Evolutionary conservation across 345 rosid species (phyloP).

Genomic region (Noccaea bulbosa): DNA sequence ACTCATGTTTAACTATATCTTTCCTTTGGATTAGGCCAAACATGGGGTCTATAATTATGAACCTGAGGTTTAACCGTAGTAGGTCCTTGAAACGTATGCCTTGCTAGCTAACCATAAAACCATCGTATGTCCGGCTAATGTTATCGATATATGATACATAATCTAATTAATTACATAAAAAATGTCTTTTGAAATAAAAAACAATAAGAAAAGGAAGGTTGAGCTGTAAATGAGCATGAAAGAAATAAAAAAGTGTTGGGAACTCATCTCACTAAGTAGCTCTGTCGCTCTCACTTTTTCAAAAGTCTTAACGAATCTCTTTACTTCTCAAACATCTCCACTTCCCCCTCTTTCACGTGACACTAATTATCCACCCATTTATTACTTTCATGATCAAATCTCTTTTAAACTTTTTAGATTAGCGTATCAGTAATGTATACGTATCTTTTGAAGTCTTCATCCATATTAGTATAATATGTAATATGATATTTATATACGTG

Average conservation of each 20-base stretch:
- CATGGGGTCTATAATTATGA: background rate
- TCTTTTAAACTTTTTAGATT: background rate
- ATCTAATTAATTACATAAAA: constrained; percentile 15
- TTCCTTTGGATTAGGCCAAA: background rate
- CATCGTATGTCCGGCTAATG: constrained; percentile 10
- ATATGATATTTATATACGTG: background rate
- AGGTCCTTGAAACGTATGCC: constrained; percentile 3
- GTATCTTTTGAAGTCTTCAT: constrained; percentile 32
- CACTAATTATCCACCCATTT: constrained; percentile 43
- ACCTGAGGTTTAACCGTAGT: background rate
- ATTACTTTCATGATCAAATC: constrained; percentile 28
- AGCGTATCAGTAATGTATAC: constrained; percentile 29
- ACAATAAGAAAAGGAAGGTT: constrained; percentile 29
- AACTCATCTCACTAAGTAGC: constrained; percentile 40
- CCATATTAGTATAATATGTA: background rate
- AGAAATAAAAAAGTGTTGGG: constrained; percentile 38
- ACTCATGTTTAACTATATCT: background rate
- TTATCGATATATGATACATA: constrained; percentile 3
- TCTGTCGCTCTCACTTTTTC: constrained; percentile 45
- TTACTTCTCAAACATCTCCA: constrained; percentile 40
- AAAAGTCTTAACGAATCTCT: constrained; percentile 46
- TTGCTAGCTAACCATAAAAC: constrained; percentile 3
- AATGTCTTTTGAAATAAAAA: constrained; percentile 7
- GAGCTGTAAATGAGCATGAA: constrained; percentile 42
- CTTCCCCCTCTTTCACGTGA: constrained; percentile 45